A percentile compares a stretch with the other conserved stretches of the same genome.
Conservation (phyloP, 1,139 yeast genomes). For the Kodamaea ohmeri region DNA sequence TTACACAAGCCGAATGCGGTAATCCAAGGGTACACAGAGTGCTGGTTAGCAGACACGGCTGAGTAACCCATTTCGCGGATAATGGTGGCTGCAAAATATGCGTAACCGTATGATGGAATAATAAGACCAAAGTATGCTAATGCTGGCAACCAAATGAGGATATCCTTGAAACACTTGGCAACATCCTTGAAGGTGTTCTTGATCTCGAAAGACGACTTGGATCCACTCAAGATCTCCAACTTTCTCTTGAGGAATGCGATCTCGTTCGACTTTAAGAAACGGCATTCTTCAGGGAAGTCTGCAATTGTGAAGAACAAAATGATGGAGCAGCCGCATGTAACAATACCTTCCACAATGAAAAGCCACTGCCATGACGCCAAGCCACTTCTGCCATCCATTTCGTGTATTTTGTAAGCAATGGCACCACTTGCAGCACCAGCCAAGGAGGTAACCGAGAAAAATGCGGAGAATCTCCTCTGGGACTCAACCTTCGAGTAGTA, state of each 20-base stretch:
- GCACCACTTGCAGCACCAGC: conserved; percentile 45
- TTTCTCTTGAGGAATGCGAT: conserved; percentile 50
- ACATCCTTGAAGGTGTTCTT: conserved; percentile 44
- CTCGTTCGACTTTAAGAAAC: conserved; percentile 50
- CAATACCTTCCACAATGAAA: conserved; percentile 68
- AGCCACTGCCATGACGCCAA: conserved; percentile 70
- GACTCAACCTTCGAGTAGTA: conserved; percentile 60
- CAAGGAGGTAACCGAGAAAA: conserved; percentile 49
- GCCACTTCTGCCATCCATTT: conserved; percentile 37
- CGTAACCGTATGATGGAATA: conserved; percentile 69
- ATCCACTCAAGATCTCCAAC: conserved; percentile 51
- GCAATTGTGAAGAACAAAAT: conserved; percentile 65
- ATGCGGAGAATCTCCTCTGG: conserved; percentile 65
- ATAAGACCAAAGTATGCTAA: conserved; percentile 60
- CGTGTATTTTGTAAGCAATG: conserved; percentile 41
- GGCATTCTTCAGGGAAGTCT: conserved; percentile 56
- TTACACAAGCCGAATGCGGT: conserved; percentile 57
- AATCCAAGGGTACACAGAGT: conserved; percentile 74
- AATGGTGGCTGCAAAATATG: conserved; percentile 67
- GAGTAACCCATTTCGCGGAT: conserved; percentile 57
- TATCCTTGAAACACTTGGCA: conserved; percentile 43
- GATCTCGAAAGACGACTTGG: conserved; percentile 51
- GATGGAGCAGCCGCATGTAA: conserved; percentile 59
- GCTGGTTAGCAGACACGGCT: conserved; percentile 61
- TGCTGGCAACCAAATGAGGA: conserved; percentile 53